Evolutionary conservation across 2,329 filamentous ascomycete genomes (phyloP), one percentile per base, ranked within the genome.

Genomic region (Gnomoniopsis sp.): DNA sequence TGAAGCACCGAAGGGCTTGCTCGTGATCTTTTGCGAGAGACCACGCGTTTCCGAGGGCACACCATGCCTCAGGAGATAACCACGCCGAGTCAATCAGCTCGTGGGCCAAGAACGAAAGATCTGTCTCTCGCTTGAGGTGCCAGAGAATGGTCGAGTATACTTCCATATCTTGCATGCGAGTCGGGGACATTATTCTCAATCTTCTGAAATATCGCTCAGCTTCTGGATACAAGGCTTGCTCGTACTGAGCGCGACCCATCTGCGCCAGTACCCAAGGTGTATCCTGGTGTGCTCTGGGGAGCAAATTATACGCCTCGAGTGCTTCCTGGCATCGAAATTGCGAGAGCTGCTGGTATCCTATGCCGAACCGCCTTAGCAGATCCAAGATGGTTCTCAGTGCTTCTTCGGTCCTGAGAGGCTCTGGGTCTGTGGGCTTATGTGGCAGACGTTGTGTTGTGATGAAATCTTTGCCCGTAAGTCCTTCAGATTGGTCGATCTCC

Each of bases 71-170:
- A 1, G 95, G 93, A 0, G 93, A 93, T 64, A 95, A 81, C 76
- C 93, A 95, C 60, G 92, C 90, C 17, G 89, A 80, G 64, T 97
- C 93, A 53, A 96, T 84, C 44, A 98, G 80, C 67, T 96, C 91
- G 68, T 98, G 93, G 0, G 93, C 91, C 30, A 99, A 80, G 73
- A 95, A 96, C 0, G 93, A 93, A 22, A 99, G 80, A 62, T 97
- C 91, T 0, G 92, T 90, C 69, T 97, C 93, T 63, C 90, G 88
- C 73, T 96, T 96, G 62, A 97, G 77, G 72, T 97, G 93, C 95
- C 96, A 99, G n/a, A 99, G 81, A n/a, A 96, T 88, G 0, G 95
- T 99, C 15, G 93, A 98, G 74, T 96, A 99, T 38, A 98, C 88
- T 70, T 99, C 95, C 93, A 98, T 97, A 69, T 97, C 93, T 69